Base-by-base conservation (phyloP, 2,329 filamentous ascomycete species). In the Verticillium albo-atrum region DNA sequence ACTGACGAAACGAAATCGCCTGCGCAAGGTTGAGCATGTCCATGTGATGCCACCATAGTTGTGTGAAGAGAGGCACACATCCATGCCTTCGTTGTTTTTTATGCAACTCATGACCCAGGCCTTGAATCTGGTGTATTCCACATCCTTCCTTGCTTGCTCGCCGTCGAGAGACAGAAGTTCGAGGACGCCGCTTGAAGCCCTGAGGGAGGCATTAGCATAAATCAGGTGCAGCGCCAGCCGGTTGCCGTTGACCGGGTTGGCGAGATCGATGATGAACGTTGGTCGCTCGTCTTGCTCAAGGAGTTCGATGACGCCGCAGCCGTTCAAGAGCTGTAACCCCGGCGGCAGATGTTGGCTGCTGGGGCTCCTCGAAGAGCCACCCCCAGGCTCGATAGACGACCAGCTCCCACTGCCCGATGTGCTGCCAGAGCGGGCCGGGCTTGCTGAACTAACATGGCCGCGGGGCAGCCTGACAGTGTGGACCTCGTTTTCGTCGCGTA, bases 251-350 rank as follows among this genome's bases (percentile, higher is more conserved):
- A 75, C 71, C 1, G 78, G 71, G 66, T 88, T 84, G 7, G 78
- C 77, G 56, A 90, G 74, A 67, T 94, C 90, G 34, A 94, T 78
- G 50, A 94, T 82, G 66, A 94, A 91, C 0, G 89, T 90, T 3
- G 90, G 91, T 54, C 91, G 79, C 55, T 89, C 84, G 69, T 95
- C 91, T 64, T 89, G 84, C 68, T 94, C 90, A 47, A 95, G 73
- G 42, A 94, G 75, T 70, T 94, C 91, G 23, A 88, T 74, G 10
- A 91, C 81, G 26, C 89, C 87, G 56, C 92, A 79, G 27, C 82
- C 82, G 50, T 84, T 83, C 4, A 93, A 77, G 56, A 85, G 75
- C 56, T 85, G 80, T 52, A 85, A 63, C 5, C 79, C 77, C 2
- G 83, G 77, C 1, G 77, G 72, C 58, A 78, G 73, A 6, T 76